Conservation (phyloP, 345 rosid genomes). For the Populus ilicifolia region DNA sequence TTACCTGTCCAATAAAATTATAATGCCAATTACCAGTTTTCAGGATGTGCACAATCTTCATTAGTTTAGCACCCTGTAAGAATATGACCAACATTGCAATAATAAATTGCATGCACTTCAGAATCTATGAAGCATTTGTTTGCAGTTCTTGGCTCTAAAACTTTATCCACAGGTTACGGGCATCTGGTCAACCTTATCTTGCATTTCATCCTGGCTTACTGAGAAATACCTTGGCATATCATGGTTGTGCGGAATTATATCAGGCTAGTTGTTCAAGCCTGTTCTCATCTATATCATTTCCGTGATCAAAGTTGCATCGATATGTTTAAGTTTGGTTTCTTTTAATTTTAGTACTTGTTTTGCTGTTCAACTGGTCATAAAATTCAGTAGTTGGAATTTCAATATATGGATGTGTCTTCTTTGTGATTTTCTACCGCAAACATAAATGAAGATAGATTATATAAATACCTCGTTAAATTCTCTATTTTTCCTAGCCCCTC, state of each 20-base stretch:
- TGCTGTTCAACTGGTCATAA: neutral
- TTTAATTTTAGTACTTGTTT: neutral
- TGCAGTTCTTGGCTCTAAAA: slow-evolving; percentile 15
- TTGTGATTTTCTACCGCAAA: neutral
- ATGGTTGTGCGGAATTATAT: slow-evolving; percentile 97
- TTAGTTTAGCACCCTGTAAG: neutral
- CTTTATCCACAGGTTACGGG: slow-evolving; percentile 56
- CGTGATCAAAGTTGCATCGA: neutral
- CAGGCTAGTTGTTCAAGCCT: slow-evolving; percentile 52
- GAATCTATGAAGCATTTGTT: neutral
- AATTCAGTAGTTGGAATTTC: neutral
- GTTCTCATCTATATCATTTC: slow-evolving; percentile 16
- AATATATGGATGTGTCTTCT: neutral
- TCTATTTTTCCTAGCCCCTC: slow-evolving; percentile 25
- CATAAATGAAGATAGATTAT: slow-evolving; percentile 7
- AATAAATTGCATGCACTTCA: too few species aligned
- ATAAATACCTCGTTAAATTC: slow-evolving; percentile 6
- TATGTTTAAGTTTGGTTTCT: neutral
- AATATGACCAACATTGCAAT: neutral
- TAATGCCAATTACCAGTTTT: neutral
- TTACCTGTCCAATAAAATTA: neutral
- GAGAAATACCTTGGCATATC: slow-evolving; percentile 83
- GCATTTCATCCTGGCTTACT: slow-evolving; percentile 87
- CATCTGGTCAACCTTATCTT: slow-evolving; percentile 72
- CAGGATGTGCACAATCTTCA: neutral